These are phyloP conservation scores for Talaromyces sp. DNA, from an alignment of 2,329 filamentous ascomycete species.

Conservation along the genomic window DNA sequence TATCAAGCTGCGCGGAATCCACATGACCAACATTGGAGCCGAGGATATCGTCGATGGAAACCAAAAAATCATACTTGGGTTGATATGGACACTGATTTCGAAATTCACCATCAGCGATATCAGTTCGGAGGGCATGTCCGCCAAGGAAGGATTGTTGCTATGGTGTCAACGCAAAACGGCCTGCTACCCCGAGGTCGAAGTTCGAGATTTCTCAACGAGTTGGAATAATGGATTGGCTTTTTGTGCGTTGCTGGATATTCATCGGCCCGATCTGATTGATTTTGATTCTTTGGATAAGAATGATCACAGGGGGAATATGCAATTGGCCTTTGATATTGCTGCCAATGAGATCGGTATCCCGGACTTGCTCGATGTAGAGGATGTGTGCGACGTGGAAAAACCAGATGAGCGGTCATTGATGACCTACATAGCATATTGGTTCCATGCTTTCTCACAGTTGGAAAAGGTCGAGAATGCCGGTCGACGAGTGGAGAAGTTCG, in stretches of 20 bases:
- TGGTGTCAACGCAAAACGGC: slow-evolving; percentile 99
- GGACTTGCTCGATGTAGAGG: slow-evolving; percentile 91
- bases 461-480: slow-evolving; percentile 98
- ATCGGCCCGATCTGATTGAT: slow-evolving; percentile 94
- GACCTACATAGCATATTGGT: slow-evolving; percentile 99
- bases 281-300: slow-evolving; percentile 91
- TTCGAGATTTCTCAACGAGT: slow-evolving; percentile 88
- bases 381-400: slow-evolving; percentile 94
- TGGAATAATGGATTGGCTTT: slow-evolving; percentile 98
- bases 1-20: slow-evolving; percentile 84
- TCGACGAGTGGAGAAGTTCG: slow-evolving; percentile 93
- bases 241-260: slow-evolving; percentile 93
- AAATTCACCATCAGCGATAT: slow-evolving; percentile 99
- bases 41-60: slow-evolving; percentile 99
- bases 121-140: slow-evolving; percentile 95
- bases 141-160: slow-evolving; percentile 87
- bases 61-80: slow-evolving; percentile 90
- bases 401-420: slow-evolving; percentile 95
- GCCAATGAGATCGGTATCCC: slow-evolving; percentile 96
- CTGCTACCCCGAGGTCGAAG: slow-evolving; percentile 95
- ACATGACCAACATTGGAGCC: slow-evolving; percentile 97
- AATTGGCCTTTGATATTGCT: slow-evolving; percentile 94
- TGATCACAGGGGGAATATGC: slow-evolving; percentile 96
- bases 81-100: slow-evolving; percentile 98
- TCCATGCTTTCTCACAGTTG: slow-evolving; percentile 98